A percentile compares a stretch with the other conserved stretches of the same genome.
phyloP scores from a whole-genome alignment of 768 basidiomycete genomes.

The Podaxis sp. region DNA sequence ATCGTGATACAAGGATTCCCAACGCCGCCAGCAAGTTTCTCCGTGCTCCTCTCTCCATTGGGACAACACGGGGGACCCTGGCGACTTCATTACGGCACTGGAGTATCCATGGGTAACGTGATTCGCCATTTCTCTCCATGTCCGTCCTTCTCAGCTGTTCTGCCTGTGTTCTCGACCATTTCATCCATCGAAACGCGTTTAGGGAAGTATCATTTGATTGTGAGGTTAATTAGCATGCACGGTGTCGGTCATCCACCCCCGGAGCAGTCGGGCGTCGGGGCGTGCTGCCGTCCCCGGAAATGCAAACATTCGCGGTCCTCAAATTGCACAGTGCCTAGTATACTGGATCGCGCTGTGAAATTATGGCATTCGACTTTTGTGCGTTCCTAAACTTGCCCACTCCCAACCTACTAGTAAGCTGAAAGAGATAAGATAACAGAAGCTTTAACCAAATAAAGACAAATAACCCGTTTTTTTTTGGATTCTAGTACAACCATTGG shows the following conservation, averaged over 20 bases:
- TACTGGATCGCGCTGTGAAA: too few relatives aligned
- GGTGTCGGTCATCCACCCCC: not conserved
- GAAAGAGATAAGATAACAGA: constrained; percentile 5
- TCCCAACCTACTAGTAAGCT: not conserved
- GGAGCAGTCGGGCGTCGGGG: not conserved
- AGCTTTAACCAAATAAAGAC: not conserved
- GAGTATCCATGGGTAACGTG: not conserved
- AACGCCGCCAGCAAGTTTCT: not conserved
- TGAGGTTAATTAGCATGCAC: not conserved
- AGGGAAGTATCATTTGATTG: not conserved
- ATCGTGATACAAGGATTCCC: not conserved
- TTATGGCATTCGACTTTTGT: not conserved
- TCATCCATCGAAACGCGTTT: not conserved
- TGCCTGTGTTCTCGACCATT: not conserved
- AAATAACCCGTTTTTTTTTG: constrained; percentile 10
- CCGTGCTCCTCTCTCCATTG: not conserved
- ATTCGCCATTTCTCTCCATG: not conserved
- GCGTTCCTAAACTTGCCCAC: not conserved
- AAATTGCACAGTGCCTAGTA: too few relatives aligned
- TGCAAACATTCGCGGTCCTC: not conserved
- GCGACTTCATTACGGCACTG: constrained; percentile 1
- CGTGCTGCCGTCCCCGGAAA: not conserved
- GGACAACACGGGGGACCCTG: not conserved
- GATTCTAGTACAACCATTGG: not conserved
- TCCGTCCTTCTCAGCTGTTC: not conserved